Conservation (phyloP, 148 eudicot genomes). For the Rhododendron ferrugineum region DNA sequence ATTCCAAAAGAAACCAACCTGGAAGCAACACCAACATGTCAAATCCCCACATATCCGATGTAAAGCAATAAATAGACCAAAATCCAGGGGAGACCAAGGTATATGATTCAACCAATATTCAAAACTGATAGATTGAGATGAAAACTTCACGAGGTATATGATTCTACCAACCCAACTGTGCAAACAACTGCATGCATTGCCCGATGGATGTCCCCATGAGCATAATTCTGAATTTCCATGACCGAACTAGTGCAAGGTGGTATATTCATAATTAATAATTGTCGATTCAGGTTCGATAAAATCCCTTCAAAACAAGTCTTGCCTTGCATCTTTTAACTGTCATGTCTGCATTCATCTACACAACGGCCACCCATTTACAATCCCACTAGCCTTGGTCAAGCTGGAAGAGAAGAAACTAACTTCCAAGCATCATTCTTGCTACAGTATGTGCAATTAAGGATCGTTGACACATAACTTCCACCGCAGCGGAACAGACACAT, state of each 20-base stretch:
- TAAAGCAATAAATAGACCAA: not conserved
- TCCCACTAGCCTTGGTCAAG: not conserved
- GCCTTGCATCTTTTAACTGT: not conserved
- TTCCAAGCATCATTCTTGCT: not conserved
- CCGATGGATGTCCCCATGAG: not conserved
- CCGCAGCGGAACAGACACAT: not conserved
- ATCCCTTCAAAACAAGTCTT: not conserved
- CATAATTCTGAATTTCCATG: not conserved
- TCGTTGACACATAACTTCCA: not conserved
- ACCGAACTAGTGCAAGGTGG: not conserved
- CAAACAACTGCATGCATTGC: not conserved
- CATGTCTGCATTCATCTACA: not conserved
- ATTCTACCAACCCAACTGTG: not conserved
- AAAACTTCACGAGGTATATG: not conserved
- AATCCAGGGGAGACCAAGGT: not conserved
- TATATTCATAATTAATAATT: not conserved
- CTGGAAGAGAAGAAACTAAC: not conserved
- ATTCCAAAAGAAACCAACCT: constrained; percentile 92
- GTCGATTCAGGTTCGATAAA: not conserved
- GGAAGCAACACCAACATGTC: constrained; percentile 9
- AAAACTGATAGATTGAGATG: not conserved
- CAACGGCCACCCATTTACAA: not conserved
- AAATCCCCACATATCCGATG: not conserved
- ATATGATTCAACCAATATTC: not conserved
- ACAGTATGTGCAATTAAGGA: not conserved